Conservation (phyloP, 371 early-diverging fungal species). For the Mucor racemosus region DNA sequence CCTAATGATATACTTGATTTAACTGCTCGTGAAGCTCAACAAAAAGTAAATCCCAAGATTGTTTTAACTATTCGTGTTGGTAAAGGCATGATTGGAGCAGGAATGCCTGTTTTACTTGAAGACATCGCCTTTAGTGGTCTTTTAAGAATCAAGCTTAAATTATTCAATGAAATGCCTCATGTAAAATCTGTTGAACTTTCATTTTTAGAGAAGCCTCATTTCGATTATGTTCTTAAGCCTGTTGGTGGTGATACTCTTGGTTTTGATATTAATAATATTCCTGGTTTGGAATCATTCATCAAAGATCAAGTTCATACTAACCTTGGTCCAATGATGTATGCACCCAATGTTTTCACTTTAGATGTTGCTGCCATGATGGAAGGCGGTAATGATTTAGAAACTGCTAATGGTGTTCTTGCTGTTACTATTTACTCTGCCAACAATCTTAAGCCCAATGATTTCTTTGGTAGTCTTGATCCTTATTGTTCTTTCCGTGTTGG, state of each 20-base stretch:
- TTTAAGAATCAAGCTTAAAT: constrained; percentile 76
- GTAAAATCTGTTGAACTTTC: constrained; percentile 83
- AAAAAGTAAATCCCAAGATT: constrained; percentile 87
- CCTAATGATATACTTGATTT: constrained; percentile 78
- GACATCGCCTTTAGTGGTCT: constrained; percentile 88
- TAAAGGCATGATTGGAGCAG: constrained; percentile 82
- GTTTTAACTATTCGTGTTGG: constrained; percentile 91
- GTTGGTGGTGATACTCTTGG: constrained; percentile 85
- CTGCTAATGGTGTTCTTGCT: constrained; percentile 83
- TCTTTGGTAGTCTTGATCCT: constrained; percentile 83
- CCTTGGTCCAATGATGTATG: constrained; percentile 80
- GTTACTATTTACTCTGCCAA: constrained; percentile 76
- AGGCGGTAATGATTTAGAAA: constrained; percentile 49
- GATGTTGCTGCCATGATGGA: constrained; percentile 82
- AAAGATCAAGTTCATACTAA: constrained; percentile 73
- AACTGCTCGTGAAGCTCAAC: constrained; percentile 60
- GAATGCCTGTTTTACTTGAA: constrained; percentile 88
- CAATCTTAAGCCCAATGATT: constrained; percentile 78
- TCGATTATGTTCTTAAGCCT: constrained; percentile 94
- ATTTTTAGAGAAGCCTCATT: constrained; percentile 83
- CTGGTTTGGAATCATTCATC: constrained; percentile 77
- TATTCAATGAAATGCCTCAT: constrained; percentile 83
- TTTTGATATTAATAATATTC: constrained; percentile 78
- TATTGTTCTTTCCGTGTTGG: constrained; percentile 70
- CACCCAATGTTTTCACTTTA: constrained; percentile 81